Evolutionary conservation across 2,329 filamentous ascomycete genomes (phyloP).

Genomic region (Cladorrhinum sp.): DNA sequence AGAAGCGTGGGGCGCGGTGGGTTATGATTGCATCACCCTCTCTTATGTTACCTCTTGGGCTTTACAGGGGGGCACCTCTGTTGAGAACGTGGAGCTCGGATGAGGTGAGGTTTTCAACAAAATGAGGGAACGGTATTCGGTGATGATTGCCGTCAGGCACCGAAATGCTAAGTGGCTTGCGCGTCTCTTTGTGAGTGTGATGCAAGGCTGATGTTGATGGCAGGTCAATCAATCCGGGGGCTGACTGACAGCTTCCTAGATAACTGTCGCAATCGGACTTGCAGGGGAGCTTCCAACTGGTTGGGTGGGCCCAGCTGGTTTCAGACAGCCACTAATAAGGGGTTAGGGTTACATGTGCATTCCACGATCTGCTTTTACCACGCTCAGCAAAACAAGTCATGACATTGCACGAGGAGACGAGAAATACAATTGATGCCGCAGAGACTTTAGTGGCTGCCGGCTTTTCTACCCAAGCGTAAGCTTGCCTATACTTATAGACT

Average conservation of each 20-base stretch:
- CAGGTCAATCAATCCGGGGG: background rate
- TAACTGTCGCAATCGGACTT: background rate
- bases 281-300: background rate
- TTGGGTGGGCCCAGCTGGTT: background rate
- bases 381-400: too few relatives aligned
- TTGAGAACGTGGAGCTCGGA: background rate
- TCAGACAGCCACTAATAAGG: background rate
- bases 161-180: background rate
- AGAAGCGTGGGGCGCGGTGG: background rate
- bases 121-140: background rate
- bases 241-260: background rate
- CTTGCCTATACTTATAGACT: too few relatives aligned
- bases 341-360: background rate
- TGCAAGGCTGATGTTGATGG: background rate
- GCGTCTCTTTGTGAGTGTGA: background rate
- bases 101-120: background rate
- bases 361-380: background rate
- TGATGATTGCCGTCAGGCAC: background rate
- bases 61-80: background rate
- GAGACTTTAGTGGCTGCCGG: too few relatives aligned
- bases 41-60: background rate
- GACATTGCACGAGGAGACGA: too few relatives aligned
- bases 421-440: too few relatives aligned
- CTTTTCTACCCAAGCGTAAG: too few relatives aligned
- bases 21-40: constrained; percentile 9